Base-by-base conservation (phyloP, 2,329 filamentous ascomycete genomes). In the Thermothelomyces thermophilus region DNA sequence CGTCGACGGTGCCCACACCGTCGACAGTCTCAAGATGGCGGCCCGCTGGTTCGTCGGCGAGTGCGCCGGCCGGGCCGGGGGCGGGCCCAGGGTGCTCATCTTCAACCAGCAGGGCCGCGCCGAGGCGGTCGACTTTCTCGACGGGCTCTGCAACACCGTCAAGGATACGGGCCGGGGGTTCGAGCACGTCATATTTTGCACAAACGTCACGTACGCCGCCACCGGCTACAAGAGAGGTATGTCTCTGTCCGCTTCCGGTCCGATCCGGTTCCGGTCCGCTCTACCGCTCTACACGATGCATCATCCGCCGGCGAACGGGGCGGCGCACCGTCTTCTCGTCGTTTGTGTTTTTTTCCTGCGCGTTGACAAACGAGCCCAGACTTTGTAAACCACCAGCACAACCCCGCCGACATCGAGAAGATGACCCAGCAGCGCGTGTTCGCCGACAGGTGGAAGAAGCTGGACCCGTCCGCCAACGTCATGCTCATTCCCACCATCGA, bases 1-100 rank as follows among this genome's bases (percentile, higher is more conserved):
- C 62, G 79, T 98, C 17, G 93, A 98, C 63, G 90, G 93, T 8
- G 93, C 90, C 2, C 93, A 98, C 67, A 98, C 91, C 0, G 75
- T 86, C 3, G 91, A 97, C 63, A 96, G 90, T 64, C 84, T 98
- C 48, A 80, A 85, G 56, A 78, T 88, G 57, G 88, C 89, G 4
- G 84, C 84, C 0, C 78, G 79, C 54, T 96, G 90, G 90, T 97
- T 95, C 62, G 79, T 81, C 2, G 66, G 66, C 9, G 73, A 78
- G 59, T 70, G 63, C n/a, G 62, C 64, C 26, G 53, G 52, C 41
- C 62, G 60, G 65, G 66, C 9, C 11, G 70, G 68, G 20, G 35
- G 60, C 3, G 73, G 69, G 0, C 68, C 68, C 1, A 72, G 73
- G 41, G 66, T 76, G 35, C 72, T 98, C 42, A 84, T 97, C 48